Conservation (phyloP, 305 asterid genomes). For the Solanum hybrid region DNA sequence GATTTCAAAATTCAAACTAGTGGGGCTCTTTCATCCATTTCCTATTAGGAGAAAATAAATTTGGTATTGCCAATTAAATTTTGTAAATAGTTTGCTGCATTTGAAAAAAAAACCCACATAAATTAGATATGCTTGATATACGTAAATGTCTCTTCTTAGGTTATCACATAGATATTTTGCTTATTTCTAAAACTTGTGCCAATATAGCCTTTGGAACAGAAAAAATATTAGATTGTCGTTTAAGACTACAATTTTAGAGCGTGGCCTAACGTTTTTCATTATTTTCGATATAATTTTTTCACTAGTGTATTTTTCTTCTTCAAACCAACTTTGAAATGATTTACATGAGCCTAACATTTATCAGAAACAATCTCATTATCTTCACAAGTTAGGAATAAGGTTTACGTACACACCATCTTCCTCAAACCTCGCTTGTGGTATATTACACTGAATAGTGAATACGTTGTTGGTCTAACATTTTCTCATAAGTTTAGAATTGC, state of each 20-base stretch:
- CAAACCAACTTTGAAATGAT: not conserved
- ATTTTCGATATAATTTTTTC: not conserved
- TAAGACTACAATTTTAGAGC: not conserved
- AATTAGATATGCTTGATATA: not conserved
- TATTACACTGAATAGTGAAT: not conserved
- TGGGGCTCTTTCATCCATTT: not conserved
- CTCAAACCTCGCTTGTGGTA: no score
- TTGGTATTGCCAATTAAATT: not conserved
- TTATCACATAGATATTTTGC: not conserved
- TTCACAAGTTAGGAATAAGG: not conserved
- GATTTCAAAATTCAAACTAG: not conserved
- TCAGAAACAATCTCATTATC: no score
- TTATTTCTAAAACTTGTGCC: not conserved
- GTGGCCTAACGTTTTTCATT: not conserved
- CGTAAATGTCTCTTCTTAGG: not conserved
- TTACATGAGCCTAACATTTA: not conserved
- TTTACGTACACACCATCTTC: not conserved
- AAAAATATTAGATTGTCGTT: not conserved
- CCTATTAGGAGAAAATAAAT: not conserved
- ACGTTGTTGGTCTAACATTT: not conserved
- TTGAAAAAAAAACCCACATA: not conserved
- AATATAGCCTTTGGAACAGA: not conserved
- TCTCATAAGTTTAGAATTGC: not conserved
- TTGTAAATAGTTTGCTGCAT: not conserved
- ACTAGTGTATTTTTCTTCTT: not conserved